phyloP scores from a whole-genome alignment of 2,329 filamentous ascomycete species.

The Aspergillus tubingensis region DNA sequence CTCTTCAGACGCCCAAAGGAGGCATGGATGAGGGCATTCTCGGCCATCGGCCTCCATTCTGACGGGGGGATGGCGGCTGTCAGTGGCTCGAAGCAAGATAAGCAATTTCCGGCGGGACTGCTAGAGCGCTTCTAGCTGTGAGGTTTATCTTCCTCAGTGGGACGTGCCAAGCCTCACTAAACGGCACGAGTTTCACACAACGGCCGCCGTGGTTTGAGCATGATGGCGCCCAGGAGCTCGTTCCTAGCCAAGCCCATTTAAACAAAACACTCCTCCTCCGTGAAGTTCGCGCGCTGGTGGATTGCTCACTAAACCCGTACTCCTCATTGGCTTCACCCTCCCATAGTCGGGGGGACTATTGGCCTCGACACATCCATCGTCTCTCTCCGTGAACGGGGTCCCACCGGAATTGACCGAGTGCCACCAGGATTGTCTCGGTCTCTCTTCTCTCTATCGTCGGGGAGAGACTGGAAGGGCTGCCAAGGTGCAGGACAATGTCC shows the following conservation, averaged over 20 bases:
- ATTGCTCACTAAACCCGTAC: slow-evolving; percentile 17
- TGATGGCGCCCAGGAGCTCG: not conserved
- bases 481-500: not conserved
- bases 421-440: not conserved
- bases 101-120: slow-evolving; percentile 13
- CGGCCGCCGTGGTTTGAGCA: slow-evolving; percentile 17
- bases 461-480: not conserved
- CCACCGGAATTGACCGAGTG: not conserved
- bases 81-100: slow-evolving; percentile 13
- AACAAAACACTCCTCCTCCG: slow-evolving; percentile 11
- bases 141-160: slow-evolving; percentile 9
- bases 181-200: slow-evolving; percentile 15
- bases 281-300: slow-evolving; percentile 11
- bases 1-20: not conserved
- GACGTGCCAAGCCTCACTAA: slow-evolving; percentile 17
- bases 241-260: slow-evolving; percentile 15
- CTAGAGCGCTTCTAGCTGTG: no score
- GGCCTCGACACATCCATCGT: not conserved
- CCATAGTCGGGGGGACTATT: slow-evolving; percentile 3
- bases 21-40: not conserved
- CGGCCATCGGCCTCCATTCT: not conserved
- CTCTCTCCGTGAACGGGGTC: not conserved
- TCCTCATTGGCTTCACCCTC: no score
- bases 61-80: slow-evolving; percentile 1
- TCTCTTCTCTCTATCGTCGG: not conserved